Percentiles rank a stretch among this genome's conserved stretches.
Conservation (phyloP, 306 rosid genomes). For the Chamaecrista fasciculata region DNA sequence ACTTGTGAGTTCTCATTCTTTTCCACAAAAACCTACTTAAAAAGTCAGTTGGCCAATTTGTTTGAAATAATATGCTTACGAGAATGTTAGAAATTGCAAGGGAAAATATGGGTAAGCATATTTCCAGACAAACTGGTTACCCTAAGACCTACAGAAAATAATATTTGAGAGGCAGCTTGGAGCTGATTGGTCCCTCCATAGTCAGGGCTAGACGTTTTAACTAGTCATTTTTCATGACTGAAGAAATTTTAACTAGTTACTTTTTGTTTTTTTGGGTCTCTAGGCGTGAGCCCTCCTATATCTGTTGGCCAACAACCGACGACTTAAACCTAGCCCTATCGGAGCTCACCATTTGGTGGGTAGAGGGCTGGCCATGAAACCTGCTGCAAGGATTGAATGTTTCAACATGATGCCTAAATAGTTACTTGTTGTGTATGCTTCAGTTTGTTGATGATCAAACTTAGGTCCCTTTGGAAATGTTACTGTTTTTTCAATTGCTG, state of each 20-base stretch:
- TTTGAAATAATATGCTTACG: neutral
- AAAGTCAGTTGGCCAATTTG: neutral
- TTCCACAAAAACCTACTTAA: conserved; percentile 7
- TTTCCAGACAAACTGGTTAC: too few species aligned
- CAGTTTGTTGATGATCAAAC: neutral
- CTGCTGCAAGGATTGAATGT: too few species aligned
- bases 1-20: conserved; percentile 55
- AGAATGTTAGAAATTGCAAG: conserved; percentile 14
- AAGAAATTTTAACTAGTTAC: neutral
- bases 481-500: neutral
- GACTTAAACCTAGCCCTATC: too few species aligned
- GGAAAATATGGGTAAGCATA: too few species aligned
- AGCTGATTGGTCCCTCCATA: neutral
- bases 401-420: too few species aligned
- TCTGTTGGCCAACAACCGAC: too few species aligned
- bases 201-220: neutral
- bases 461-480: neutral
- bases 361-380: too few species aligned
- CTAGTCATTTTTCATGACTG: neutral
- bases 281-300: too few species aligned
- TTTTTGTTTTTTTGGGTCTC: too few species aligned
- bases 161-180: conserved; percentile 1
- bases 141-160: too few species aligned
- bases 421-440: neutral
- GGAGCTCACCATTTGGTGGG: too few species aligned